Conservation (phyloP, 768 basidiomycete genomes). For the Crucibulum laeve region DNA sequence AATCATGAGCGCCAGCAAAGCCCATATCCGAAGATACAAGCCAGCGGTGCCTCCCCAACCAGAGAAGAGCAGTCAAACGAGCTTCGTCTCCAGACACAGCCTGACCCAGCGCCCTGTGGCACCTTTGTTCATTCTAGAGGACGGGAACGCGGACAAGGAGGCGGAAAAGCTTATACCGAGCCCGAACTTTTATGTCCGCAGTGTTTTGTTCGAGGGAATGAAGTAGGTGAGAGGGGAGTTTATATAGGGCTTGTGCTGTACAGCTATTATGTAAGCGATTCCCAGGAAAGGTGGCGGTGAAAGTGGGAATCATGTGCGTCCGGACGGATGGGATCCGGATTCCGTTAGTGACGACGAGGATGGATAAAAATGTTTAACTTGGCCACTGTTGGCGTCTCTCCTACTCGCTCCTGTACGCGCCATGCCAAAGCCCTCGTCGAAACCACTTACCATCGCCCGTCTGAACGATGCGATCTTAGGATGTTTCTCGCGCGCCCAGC, state of each 20-base stretch:
- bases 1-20: slow-evolving; percentile 72
- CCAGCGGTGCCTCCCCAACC: slow-evolving; percentile 63
- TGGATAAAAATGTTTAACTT: background rate
- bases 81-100: slow-evolving; percentile 23
- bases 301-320: slow-evolving; percentile 17
- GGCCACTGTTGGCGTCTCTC: background rate
- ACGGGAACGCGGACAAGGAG: slow-evolving; percentile 96
- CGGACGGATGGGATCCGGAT: background rate
- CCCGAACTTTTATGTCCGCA: slow-evolving; percentile 94
- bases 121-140: slow-evolving; percentile 60
- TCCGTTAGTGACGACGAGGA: background rate
- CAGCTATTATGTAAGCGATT: slow-evolving; percentile 37
- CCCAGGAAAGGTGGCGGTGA: too few relatives aligned
- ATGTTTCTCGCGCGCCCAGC: slow-evolving; percentile 50
- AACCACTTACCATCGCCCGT: slow-evolving; percentile 41
- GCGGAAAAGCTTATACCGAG: slow-evolving; percentile 74
- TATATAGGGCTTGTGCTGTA: slow-evolving; percentile 20
- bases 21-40: too few relatives aligned
- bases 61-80: slow-evolving; percentile 43
- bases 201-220: slow-evolving; percentile 56
- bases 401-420: background rate
- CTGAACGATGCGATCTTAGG: slow-evolving; percentile 67
- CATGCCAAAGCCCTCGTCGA: slow-evolving; percentile 21
- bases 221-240: slow-evolving; percentile 2
- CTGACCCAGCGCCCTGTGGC: slow-evolving; percentile 26